These are phyloP conservation scores for Chlorociboria aeruginascens DNA, from an alignment of 495 filamentous ascomycete species.

Conservation along the genomic window DNA sequence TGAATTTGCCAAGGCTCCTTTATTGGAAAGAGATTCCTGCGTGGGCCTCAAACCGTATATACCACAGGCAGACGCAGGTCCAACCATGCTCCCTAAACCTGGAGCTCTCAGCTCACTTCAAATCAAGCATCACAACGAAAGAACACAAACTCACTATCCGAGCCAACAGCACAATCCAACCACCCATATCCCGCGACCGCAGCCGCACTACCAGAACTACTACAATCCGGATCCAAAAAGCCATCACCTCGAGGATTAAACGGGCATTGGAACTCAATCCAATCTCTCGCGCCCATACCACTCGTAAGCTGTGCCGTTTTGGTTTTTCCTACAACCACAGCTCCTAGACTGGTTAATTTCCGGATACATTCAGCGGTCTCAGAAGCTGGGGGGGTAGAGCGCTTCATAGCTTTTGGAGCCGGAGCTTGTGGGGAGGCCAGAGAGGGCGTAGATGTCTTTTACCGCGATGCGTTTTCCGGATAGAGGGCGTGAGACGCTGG, in stretches of 20 bases:
- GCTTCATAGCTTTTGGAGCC: constrained; percentile 31
- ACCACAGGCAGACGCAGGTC: constrained; percentile 13
- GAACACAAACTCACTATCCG: constrained; percentile 8
- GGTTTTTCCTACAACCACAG: constrained; percentile 36
- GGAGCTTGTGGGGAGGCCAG: constrained; percentile 28
- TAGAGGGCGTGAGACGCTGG: constrained; percentile 25
- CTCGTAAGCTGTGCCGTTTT: constrained; percentile 34
- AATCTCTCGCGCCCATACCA: constrained; percentile 11
- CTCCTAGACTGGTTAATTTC: constrained; percentile 30
- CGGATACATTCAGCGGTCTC: constrained; percentile 26
- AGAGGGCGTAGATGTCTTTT: constrained; percentile 34
- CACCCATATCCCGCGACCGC: constrained; percentile 32
- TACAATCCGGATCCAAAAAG: constrained; percentile 29
- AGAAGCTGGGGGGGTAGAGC: constrained; percentile 23
- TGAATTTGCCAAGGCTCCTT: constrained; percentile 7
- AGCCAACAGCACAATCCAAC: constrained; percentile 29
- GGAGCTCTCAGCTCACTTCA: background rate
- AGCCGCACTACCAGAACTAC: constrained; percentile 28
- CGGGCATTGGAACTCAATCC: constrained; percentile 18
- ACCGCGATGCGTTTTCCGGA: constrained; percentile 29
- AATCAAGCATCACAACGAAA: background rate
- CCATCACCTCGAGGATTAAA: constrained; percentile 38
- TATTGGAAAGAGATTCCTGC: constrained; percentile 3
- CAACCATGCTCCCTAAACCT: constrained; percentile 14
- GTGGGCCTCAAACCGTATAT: constrained; percentile 15